These are phyloP conservation scores for Exophiala spinifera DNA, from an alignment of 2,329 filamentous ascomycete genomes.

Conservation along the genomic window DNA sequence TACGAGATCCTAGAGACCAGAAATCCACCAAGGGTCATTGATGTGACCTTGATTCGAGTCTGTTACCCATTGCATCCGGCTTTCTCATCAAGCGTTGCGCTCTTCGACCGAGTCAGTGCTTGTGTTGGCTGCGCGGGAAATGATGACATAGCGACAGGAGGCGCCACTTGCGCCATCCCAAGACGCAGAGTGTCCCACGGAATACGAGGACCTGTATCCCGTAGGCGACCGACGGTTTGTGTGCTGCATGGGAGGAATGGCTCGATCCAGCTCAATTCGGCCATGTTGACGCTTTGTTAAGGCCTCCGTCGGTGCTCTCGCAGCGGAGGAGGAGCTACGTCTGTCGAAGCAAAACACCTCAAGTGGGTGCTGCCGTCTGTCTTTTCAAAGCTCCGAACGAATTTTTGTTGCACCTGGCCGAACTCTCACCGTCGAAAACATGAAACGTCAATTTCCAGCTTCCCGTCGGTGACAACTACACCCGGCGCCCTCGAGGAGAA, in stretches of 20 bases:
- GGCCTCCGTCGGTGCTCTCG: too few species aligned
- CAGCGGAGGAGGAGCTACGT: too few species aligned
- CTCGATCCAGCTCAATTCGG: not conserved
- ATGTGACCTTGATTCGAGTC: not conserved
- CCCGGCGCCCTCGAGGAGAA: not conserved
- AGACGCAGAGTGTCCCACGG: not conserved
- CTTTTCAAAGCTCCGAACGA: too few species aligned
- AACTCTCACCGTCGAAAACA: not conserved
- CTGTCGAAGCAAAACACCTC: too few species aligned
- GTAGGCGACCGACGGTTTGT: too few species aligned
- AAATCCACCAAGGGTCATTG: not conserved
- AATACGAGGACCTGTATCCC: too few species aligned
- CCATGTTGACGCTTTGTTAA: not conserved
- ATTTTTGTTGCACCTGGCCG: too few species aligned
- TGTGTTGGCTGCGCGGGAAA: not conserved
- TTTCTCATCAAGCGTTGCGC: not conserved
- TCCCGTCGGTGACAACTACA: not conserved
- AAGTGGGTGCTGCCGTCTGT: too few species aligned
- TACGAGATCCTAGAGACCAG: not conserved
- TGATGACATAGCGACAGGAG: not conserved
- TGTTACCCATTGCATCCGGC: not conserved
- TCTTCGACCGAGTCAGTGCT: not conserved
- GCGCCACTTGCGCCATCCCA: slow-evolving; percentile 2
- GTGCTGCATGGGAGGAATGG: not conserved
- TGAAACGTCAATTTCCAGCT: not conserved